Evolutionary conservation across 176 grass and related monocot genomes (phyloP).

Genomic region (Pharus latifolius): DNA sequence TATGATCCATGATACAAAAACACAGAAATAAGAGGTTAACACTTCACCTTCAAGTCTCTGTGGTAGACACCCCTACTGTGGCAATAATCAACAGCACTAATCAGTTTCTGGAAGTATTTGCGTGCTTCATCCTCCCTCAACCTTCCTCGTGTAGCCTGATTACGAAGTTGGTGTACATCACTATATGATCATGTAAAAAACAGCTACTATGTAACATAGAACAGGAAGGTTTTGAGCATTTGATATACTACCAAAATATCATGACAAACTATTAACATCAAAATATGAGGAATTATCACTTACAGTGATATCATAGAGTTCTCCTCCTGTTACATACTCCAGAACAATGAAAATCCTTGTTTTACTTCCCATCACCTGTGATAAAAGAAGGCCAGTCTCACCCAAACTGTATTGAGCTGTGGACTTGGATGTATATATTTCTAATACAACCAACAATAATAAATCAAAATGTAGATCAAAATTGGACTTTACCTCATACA

Average conservation of each 20-base stretch:
- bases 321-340: slow-evolving; percentile 74
- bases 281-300: slow-evolving; percentile 12
- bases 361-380: slow-evolving; percentile 93
- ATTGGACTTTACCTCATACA: slow-evolving; percentile 53
- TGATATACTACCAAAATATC: background rate
- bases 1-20: background rate
- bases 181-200: background rate
- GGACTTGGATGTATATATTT: background rate
- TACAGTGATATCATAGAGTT: slow-evolving; percentile 84
- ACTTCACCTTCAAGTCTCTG: slow-evolving; percentile 69
- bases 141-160: slow-evolving; percentile 56
- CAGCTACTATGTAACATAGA: background rate
- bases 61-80: slow-evolving; percentile 94
- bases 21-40: background rate
- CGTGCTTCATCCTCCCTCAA: slow-evolving; percentile 83
- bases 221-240: background rate
- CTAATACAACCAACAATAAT: background rate
- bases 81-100: slow-evolving; percentile 83
- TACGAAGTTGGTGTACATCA: background rate
- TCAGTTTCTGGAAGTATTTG: slow-evolving; percentile 83
- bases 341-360: slow-evolving; percentile 82
- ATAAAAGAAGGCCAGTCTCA: background rate
- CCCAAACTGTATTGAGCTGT: background rate
- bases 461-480: background rate
- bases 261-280: background rate